A percentile compares a stretch with the other conserved stretches of the same genome.
Conservation (phyloP, 2,329 filamentous ascomycete genomes). For the Aspergillus tanneri region DNA sequence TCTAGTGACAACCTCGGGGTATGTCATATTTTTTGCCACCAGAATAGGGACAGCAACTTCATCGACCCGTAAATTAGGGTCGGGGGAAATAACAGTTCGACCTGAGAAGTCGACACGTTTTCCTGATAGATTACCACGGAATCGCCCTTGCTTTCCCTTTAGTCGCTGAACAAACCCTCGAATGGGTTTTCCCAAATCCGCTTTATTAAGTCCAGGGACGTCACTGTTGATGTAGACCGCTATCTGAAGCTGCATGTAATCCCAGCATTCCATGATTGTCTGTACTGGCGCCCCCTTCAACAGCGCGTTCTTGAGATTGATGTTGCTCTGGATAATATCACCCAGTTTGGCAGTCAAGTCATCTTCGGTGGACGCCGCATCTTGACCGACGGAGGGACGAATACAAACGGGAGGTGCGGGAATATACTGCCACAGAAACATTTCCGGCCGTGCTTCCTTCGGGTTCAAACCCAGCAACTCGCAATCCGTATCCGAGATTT, state of each 20-base stretch:
- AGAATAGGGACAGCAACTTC: constrained; percentile 87
- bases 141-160: constrained; percentile 96
- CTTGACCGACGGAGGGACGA: constrained; percentile 88
- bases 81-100: constrained; percentile 94
- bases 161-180: constrained; percentile 91
- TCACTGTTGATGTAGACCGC: constrained; percentile 99
- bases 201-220: constrained; percentile 85
- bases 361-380: constrained; percentile 90
- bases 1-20: constrained; percentile 81
- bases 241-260: constrained; percentile 90
- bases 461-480: constrained; percentile 88
- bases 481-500: constrained; percentile 80
- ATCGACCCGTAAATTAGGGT: constrained; percentile 90
- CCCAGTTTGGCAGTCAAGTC: constrained; percentile 96
- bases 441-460: constrained; percentile 82
- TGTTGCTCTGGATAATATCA: constrained; percentile 91
- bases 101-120: constrained; percentile 99
- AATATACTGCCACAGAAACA: constrained; percentile 96
- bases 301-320: constrained; percentile 78
- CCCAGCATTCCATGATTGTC: constrained; percentile 97
- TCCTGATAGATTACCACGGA: constrained; percentile 92
- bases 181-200: constrained; percentile 81
- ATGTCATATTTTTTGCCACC: constrained; percentile 95
- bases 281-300: constrained; percentile 79
- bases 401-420: constrained; percentile 94